Base-by-base conservation (phyloP, 129 eudicot genomes). In the Ambrosia artemisiifolia region DNA sequence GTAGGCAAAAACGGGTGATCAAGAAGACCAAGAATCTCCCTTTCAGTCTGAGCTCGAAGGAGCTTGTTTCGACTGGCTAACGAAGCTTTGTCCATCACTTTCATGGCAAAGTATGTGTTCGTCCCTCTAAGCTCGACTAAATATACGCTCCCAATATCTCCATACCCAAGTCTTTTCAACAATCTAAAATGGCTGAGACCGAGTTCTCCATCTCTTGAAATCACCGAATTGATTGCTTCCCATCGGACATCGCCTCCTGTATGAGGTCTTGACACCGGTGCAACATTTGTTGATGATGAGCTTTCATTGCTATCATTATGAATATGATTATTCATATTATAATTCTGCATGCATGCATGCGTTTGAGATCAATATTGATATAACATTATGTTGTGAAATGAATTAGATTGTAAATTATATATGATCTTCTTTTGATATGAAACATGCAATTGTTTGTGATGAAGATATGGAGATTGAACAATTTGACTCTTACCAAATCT, bases 1-100 rank as follows among this genome's bases (percentile, higher is more conserved):
- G 73, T 68, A 3, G 73, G 73, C 73, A 68, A 68, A 68, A 68
- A 68, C 46, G 73, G 73, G 62, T 68, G 73, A 68, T 68, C 61
- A 49, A 68, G 73, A 68, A 68, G 73, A 18, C 63, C 74, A 69
- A 69, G 74, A 51, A 69, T 69, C 74, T 69, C 74, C 74, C 63
- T 69, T 68, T 68, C 62, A 6, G 73, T 68, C 16, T 68, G 73
- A 68, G 73, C 73, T 30, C 73, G 44, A 32, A 48, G 34, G 17
- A 68, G 47, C 17, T 68, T 68, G 73, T 68, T 68, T 49, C 61
- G 47, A 35, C 73, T 49, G 13, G 60, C 60, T 68, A 68, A 68
- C 2, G 48, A 68, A 32, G 73, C 73, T 35, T 68, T 68, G 60
- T 68, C 73, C 73, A 68, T 68, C n/a, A 68, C 62, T 68, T 68